phyloP scores from a whole-genome alignment of 2,329 filamentous ascomycete species.

The Coniosporium tulheliwenetii region DNA sequence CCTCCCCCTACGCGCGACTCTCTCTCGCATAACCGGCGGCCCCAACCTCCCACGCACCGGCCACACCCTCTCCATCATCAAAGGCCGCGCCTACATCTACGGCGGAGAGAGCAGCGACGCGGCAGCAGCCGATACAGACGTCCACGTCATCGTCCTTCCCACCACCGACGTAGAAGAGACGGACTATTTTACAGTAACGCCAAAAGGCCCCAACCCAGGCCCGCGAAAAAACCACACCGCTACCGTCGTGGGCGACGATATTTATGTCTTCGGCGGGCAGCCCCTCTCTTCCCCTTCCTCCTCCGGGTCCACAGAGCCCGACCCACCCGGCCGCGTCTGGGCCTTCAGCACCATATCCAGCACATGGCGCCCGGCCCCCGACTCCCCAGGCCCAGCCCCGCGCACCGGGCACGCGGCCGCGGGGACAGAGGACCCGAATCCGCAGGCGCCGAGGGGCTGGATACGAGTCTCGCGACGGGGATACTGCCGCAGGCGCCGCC shows the following conservation, averaged over 20 bases:
- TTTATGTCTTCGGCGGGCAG: constrained; percentile 28
- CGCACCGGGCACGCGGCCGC: constrained; percentile 11
- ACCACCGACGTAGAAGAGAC: constrained; percentile 24
- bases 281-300: background rate
- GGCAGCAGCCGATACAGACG: constrained; percentile 30
- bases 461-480: too few species aligned
- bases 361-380: constrained; percentile 15
- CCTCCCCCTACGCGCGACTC: constrained; percentile 33
- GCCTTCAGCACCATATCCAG: constrained; percentile 24
- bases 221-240: constrained; percentile 25
- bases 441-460: too few species aligned
- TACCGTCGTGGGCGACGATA: constrained; percentile 24
- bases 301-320: constrained; percentile 7
- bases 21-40: constrained; percentile 29
- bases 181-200: constrained; percentile 19
- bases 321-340: constrained; percentile 25
- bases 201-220: constrained; percentile 10
- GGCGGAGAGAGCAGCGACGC: constrained; percentile 27
- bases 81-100: constrained; percentile 39
- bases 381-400: constrained; percentile 5
- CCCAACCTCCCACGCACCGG: constrained; percentile 27
- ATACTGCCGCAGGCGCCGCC: too few species aligned
- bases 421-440: too few species aligned
- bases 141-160: constrained; percentile 37
- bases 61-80: constrained; percentile 38